Evolutionary conservation across 768 basidiomycete genomes (phyloP), one percentile per base, ranked within the genome.

Genomic region (Rhodotorula kratochvilovae): DNA sequence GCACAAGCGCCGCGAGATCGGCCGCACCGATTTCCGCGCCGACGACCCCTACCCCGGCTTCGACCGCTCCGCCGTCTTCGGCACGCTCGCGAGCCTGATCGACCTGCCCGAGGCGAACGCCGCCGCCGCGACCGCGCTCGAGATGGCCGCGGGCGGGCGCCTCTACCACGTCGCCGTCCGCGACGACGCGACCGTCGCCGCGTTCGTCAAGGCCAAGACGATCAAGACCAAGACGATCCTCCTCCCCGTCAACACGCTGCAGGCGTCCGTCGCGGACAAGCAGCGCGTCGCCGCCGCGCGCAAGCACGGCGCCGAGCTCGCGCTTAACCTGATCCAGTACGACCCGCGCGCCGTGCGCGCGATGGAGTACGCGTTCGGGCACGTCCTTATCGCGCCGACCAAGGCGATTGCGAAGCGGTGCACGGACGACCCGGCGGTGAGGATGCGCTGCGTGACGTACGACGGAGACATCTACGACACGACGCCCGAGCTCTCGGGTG

Each of bases 391-490:
- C 79, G 97, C 94, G 79, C 87, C 88, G 59, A 92, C 95, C 75
- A 86, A 92, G 5, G 87, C 88, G 29, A 84, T 92, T 0, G 96
- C 96, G 1, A 91, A 92, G 78, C 81, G 82, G 0, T 90, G 96
- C 54, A 96, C 96, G 1, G 98, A 97, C 83, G 83, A 87, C 66
- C 66, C 71, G 33, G 84, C 89, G 23, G 83, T 84, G 31, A 83
- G 86, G 17, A 87, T 90, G 60, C 88, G 88, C 61, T 93, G 91
- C 17, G 93, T 98, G 58, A 99, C 96, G 13, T 83, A 96, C 31
- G 89, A 91, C 5, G 96, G 96, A 4, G 96, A 98, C 77, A 87
- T 96, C 19, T 98, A 99, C 80, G 96, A 99, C 72, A 95, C 96
- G 4, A 89, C 90, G 15, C 95, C 95, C 13, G 94, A 90, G 0